Percentiles rank a stretch among this genome's conserved stretches.
Evolutionary conservation across 2,329 filamentous ascomycete species (phyloP).

Genomic region (Lithohypha guttulata): DNA sequence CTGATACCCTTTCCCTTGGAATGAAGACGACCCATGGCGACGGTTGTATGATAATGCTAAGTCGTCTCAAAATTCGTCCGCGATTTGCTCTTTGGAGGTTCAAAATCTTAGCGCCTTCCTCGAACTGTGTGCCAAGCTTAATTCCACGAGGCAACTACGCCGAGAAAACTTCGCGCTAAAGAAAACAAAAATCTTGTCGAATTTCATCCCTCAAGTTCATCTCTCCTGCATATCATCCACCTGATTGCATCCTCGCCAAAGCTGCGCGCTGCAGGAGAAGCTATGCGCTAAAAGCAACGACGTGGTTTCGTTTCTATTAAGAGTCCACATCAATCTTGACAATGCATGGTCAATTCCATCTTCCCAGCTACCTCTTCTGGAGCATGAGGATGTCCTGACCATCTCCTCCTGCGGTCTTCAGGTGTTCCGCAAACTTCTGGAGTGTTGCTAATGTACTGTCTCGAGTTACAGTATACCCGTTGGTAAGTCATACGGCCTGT

Average conservation of each 20-base stretch:
- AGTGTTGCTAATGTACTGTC: neutral
- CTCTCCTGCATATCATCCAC: slow-evolving; percentile 8
- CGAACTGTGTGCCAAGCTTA: slow-evolving; percentile 3
- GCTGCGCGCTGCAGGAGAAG: slow-evolving; percentile 9
- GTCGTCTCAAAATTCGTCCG: no score
- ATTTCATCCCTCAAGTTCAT: neutral
- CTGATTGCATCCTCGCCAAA: slow-evolving; percentile 2
- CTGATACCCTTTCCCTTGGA: slow-evolving; percentile 99
- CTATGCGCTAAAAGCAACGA: neutral
- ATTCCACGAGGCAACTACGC: no score
- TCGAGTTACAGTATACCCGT: neutral
- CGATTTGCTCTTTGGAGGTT: no score
- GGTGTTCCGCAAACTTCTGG: no score
- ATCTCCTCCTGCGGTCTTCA: no score
- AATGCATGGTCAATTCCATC: no score
- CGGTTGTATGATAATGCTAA: slow-evolving; percentile 20
- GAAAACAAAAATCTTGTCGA: neutral
- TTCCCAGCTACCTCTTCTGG: no score
- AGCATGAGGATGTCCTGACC: no score
- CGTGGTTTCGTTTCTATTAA: neutral
- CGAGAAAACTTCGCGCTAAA: neutral
- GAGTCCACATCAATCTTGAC: slow-evolving; percentile 4
- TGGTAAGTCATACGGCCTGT: slow-evolving; percentile 1
- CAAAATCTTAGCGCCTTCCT: no score
- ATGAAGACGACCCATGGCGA: slow-evolving; percentile 88